Percentiles rank a stretch among this genome's conserved stretches.
Evolutionary conservation across 352 stramenopile species (phyloP).

Genomic region (Pythium vanterpoolii): DNA sequence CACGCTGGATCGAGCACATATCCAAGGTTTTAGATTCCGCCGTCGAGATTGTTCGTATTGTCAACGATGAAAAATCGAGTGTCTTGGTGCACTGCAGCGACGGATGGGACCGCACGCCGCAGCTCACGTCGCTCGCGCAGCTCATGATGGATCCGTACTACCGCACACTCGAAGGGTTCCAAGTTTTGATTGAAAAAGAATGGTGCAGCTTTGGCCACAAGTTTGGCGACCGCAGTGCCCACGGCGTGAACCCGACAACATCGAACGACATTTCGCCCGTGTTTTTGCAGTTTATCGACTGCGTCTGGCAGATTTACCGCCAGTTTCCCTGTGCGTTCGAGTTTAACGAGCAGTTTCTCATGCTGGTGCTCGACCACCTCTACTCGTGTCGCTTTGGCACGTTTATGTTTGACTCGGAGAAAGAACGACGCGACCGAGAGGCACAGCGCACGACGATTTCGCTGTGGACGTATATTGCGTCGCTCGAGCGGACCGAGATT

Average conservation of each 20-base stretch:
- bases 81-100: conserved; percentile 91
- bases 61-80: conserved; percentile 83
- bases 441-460: conserved; percentile 52
- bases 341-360: conserved; percentile 84
- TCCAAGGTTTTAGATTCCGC: conserved; percentile 77
- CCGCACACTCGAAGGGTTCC: conserved; percentile 83
- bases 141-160: conserved; percentile 91
- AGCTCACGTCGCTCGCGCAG: conserved; percentile 85
- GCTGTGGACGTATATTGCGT: conserved; percentile 75
- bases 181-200: conserved; percentile 87
- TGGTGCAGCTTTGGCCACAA: conserved; percentile 90
- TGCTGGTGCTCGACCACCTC: conserved; percentile 77
- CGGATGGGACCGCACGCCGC: conserved; percentile 93
- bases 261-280: conserved; percentile 96
- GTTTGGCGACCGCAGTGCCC: conserved; percentile 74
- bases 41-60: conserved; percentile 79
- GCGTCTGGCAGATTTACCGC: conserved; percentile 74
- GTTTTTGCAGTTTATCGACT: conserved; percentile 92
- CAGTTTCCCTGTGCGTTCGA: conserved; percentile 84
- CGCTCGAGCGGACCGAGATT: conserved; percentile 56
- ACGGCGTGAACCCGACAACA: conserved; percentile 49
- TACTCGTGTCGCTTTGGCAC: conserved; percentile 88
- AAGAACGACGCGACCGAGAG: conserved; percentile 53
- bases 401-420: conserved; percentile 96
- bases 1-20: conserved; percentile 75